Percentiles rank a stretch among this genome's conserved stretches.
phyloP scores from a whole-genome alignment of 2,329 filamentous ascomycete species.

The Pseudomassariella vexata region DNA sequence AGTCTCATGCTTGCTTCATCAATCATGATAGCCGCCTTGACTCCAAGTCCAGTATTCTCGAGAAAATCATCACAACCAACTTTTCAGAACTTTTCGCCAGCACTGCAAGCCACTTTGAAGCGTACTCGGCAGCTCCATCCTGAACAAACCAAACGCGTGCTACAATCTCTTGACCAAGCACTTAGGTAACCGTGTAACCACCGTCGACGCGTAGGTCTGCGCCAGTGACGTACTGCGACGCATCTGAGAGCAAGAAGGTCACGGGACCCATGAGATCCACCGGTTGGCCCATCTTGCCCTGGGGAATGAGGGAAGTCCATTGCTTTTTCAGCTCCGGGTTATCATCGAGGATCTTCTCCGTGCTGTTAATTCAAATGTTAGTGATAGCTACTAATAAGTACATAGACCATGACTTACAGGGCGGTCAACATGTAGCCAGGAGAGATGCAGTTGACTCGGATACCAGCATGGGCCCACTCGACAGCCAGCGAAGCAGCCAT shows the following conservation, averaged over 20 bases:
- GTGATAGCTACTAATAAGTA: slow-evolving; percentile 2
- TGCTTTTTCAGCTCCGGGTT: slow-evolving; percentile 84
- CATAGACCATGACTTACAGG: slow-evolving; percentile 52
- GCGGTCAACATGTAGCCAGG: slow-evolving; percentile 96
- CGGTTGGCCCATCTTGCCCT: slow-evolving; percentile 88
- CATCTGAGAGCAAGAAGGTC: slow-evolving; percentile 77
- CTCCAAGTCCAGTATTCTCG: no score
- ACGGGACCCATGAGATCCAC: slow-evolving; percentile 93
- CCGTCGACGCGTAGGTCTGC: slow-evolving; percentile 79
- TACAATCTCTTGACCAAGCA: slow-evolving; percentile 14
- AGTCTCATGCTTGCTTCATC: no score
- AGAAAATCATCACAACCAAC: no score
- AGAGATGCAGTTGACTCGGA: slow-evolving; percentile 91
- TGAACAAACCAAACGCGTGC: no score
- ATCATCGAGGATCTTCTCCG: slow-evolving; percentile 88
- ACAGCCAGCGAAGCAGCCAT: slow-evolving; percentile 82
- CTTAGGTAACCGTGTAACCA: slow-evolving; percentile 76
- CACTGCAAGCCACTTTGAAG: no score
- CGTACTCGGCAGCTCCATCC: no score
- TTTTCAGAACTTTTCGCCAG: no score
- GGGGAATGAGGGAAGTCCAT: slow-evolving; percentile 88
- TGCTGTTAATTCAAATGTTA: slow-evolving; percentile 43
- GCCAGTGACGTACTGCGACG: slow-evolving; percentile 65
- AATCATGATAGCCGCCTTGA: no score
- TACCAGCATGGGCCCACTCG: slow-evolving; percentile 84